Conservation (phyloP, 306 rosid species). For the Lablab purpureus region DNA sequence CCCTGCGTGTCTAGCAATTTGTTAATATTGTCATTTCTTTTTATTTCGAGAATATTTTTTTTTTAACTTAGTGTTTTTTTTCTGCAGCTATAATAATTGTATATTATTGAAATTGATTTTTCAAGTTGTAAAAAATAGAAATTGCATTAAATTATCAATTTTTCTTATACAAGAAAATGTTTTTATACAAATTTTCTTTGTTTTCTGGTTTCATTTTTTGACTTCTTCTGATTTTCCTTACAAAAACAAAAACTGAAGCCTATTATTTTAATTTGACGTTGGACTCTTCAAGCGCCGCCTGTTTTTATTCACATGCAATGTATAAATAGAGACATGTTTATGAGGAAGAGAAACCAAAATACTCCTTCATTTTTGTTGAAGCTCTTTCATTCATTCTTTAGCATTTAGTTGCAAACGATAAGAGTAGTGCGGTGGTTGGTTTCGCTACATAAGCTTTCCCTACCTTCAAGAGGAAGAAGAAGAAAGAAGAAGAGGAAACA, state of each 20-base stretch:
- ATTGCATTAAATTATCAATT: too few species aligned
- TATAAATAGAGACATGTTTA: conserved; percentile 10
- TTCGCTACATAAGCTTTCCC: not conserved
- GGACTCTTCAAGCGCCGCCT: conserved; percentile 40
- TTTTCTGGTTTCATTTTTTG: not conserved
- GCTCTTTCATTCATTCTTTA: too few species aligned
- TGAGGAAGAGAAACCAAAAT: not conserved
- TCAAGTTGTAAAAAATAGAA: too few species aligned
- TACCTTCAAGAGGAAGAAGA: not conserved
- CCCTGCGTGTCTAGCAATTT: not conserved
- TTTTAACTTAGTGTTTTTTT: too few species aligned
- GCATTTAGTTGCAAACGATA: not conserved
- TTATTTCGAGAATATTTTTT: too few species aligned
- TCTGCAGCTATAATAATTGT: too few species aligned
- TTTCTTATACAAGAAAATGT: too few species aligned
- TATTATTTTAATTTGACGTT: not conserved
- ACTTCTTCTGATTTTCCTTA: not conserved
- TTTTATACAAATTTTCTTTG: too few species aligned
- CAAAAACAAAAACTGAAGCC: not conserved
- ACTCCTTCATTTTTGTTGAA: not conserved
- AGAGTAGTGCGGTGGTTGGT: not conserved
- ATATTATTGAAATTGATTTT: too few species aligned
- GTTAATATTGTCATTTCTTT: too few species aligned
- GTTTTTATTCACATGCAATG: not conserved
- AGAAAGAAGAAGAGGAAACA: not conserved